Evolutionary conservation across 2,329 filamentous ascomycete species (phyloP).

Genomic region (Phialocephala sp.): DNA sequence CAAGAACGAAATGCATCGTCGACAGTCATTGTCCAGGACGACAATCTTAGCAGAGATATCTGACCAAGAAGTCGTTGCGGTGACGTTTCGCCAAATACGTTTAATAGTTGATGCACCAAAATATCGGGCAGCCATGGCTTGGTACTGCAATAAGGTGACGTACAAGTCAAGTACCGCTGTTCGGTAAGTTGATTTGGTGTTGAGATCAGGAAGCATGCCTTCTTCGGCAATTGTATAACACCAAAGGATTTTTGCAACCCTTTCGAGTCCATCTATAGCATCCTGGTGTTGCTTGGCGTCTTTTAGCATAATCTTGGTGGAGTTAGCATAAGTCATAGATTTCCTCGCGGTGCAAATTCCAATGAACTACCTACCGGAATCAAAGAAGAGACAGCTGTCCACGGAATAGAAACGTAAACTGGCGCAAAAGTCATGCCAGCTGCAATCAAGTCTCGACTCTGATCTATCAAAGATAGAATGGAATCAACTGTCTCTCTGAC

Average conservation of each 20-base stretch:
- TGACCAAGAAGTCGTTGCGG: not conserved
- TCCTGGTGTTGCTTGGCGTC: not conserved
- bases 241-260: not conserved
- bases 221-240: not conserved
- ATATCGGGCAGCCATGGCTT: not conserved
- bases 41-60: not conserved
- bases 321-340: not conserved
- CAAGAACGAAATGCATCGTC: not conserved
- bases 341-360: not conserved
- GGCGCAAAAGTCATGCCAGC: not conserved
- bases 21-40: not conserved
- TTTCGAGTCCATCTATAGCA: not conserved
- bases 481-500: not conserved
- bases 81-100: not conserved
- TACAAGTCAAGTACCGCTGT: not conserved
- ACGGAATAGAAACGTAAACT: not conserved
- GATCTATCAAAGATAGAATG: not conserved
- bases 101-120: not conserved
- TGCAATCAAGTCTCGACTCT: not conserved
- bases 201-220: not conserved
- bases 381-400: not conserved
- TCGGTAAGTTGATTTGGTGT: not conserved
- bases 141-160: not conserved
- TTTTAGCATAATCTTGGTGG: not conserved
- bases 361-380: not conserved